Percentiles rank a stretch among this genome's conserved stretches.
These are phyloP conservation scores for Dryadomyces sulphureus DNA, from an alignment of 2,329 filamentous ascomycete genomes.

Conservation along the genomic window DNA sequence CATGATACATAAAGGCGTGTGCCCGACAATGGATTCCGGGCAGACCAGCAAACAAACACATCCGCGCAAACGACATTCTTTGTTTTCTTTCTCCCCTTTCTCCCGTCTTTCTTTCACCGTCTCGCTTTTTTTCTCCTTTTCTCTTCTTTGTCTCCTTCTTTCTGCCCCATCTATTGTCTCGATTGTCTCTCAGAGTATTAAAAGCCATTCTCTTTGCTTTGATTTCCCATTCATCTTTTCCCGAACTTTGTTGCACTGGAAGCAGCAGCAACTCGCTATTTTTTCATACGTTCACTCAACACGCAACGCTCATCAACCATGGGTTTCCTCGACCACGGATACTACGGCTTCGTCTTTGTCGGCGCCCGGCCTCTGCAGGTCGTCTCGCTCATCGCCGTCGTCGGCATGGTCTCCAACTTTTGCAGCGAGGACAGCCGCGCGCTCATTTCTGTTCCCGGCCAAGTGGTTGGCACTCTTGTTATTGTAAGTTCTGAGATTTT, in stretches of 20 bases:
- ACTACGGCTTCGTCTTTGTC: slow-evolving; percentile 58
- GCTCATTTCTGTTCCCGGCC: slow-evolving; percentile 50
- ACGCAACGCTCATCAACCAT: too few relatives aligned
- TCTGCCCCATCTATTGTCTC: neutral
- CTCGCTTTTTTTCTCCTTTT: neutral
- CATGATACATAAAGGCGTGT: neutral
- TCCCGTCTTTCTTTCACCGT: neutral
- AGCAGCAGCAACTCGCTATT: neutral
- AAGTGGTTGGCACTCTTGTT: slow-evolving; percentile 63
- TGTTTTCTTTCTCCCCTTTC: neutral
- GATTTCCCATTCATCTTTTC: neutral
- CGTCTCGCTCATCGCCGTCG: slow-evolving; percentile 57
- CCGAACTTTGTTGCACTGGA: neutral
- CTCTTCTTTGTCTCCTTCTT: neutral
- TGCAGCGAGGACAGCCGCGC: slow-evolving; percentile 58
- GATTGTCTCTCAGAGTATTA: neutral
- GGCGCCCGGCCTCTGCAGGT: slow-evolving; percentile 56
- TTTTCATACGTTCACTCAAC: too few relatives aligned
- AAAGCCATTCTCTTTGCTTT: neutral
- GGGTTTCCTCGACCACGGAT: slow-evolving; percentile 15
- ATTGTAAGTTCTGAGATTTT: slow-evolving; percentile 46
- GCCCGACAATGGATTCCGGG: neutral
- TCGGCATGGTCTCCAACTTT: slow-evolving; percentile 73
- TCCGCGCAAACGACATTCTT: neutral
- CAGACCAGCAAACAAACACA: neutral